Evolutionary conservation across 768 basidiomycete genomes (phyloP).

Genomic region (Coprinellus micaceus): DNA sequence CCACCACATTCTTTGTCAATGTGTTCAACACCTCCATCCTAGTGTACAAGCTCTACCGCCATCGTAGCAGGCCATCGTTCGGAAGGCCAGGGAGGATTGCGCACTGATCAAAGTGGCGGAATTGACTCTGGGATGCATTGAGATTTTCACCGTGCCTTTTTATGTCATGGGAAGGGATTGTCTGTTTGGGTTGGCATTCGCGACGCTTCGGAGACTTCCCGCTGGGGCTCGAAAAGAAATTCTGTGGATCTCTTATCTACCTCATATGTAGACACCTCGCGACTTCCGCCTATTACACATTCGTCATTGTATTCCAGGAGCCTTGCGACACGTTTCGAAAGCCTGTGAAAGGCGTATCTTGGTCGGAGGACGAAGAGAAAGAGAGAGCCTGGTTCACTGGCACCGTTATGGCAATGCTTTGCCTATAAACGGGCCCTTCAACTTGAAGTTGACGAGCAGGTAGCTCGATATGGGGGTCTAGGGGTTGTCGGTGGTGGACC

Average conservation of each 20-base stretch:
- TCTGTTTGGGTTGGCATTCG: background rate
- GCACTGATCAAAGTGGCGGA: background rate
- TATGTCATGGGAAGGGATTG: background rate
- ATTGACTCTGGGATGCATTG: background rate
- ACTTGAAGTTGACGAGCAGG: no score
- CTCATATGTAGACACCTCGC: background rate
- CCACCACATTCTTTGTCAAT: background rate
- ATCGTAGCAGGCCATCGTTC: background rate
- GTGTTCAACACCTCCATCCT: background rate
- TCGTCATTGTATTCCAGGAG: no score
- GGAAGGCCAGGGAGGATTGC: background rate
- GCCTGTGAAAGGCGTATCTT: no score
- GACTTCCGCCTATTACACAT: no score
- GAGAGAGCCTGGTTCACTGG: no score
- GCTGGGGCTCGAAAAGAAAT: background rate
- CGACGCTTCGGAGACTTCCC: background rate
- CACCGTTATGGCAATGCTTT: slow-evolving; percentile 6
- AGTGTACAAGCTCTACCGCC: background rate
- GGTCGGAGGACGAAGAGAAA: no score
- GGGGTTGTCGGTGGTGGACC: no score
- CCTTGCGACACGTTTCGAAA: no score
- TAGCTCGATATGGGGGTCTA: background rate
- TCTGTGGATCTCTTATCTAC: background rate
- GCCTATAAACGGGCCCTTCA: slow-evolving; percentile 4
- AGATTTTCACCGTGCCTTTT: background rate